Evolutionary conservation across 768 basidiomycete genomes (phyloP), one percentile per base, ranked within the genome.

Genomic region (Boletus vermiculosoides): DNA sequence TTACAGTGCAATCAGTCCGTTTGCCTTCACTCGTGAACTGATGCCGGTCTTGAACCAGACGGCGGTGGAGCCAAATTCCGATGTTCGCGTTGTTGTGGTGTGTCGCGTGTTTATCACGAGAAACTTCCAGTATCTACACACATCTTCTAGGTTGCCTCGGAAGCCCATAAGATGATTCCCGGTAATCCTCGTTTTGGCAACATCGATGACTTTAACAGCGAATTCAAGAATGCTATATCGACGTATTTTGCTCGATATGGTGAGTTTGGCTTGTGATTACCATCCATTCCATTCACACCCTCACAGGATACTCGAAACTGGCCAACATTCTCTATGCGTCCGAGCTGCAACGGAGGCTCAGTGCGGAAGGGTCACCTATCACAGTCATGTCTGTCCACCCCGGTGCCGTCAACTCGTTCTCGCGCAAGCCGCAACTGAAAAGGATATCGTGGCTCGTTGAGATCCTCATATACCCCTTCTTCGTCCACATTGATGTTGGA

Each of bases 81-180:
- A 88, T 56, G 85, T 86, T 46, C 80, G 86, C 18, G 75, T 88
- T 15, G 75, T 87, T 11, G 78, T 81, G 53, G 85, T 86, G 56
- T 41, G 80, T 58, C 30, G 10, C n/a, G 6, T 47, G 30, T 5
- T 3, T 31, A 15, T 13, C 52, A 7, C 9, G 39, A 45, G 2
- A 11, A 5, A 8, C 23, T 15, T 33, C 15, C n/a, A 2, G 10
- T 0, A 11, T 23, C 10, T 28, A 46, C 33, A 46, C 33, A 33
- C 4, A n/a, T 13, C 25, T 33, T 37, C 11, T 30, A 80, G 77
- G 58, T 78, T 11, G 49, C 71, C 16, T 79, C 77, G 10, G 64
- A 63, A 0, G 67, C 31, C 9, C 65, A 76, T 46, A 60, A 46
- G 30, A 3, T 60, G 3, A 59, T 73, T 16, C 30, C 69, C 9